A percentile compares a stretch with the other conserved stretches of the same genome.
Evolutionary conservation across 2,329 filamentous ascomycete genomes (phyloP).

Genomic region (Claviceps sp.): DNA sequence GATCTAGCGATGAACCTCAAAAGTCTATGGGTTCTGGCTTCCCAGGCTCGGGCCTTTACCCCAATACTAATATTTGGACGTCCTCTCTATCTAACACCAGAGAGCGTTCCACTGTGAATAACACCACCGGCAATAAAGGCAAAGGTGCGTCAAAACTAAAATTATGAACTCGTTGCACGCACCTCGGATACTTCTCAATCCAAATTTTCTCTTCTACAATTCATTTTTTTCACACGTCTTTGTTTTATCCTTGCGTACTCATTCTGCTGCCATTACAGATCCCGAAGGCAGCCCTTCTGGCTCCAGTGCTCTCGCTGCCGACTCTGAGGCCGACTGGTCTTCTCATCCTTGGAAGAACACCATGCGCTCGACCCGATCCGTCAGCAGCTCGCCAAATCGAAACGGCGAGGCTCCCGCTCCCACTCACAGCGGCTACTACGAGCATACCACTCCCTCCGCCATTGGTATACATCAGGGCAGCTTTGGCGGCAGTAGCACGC

Average conservation of each 20-base stretch:
- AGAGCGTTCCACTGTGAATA: slow-evolving; percentile 21
- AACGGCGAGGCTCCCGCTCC: slow-evolving; percentile 34
- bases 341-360: slow-evolving; percentile 47
- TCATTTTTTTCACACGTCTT: background rate
- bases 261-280: slow-evolving; percentile 9
- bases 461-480: slow-evolving; percentile 25
- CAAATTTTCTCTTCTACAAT: background rate
- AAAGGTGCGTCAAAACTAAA: slow-evolving; percentile 29
- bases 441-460: slow-evolving; percentile 29
- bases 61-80: slow-evolving; percentile 24
- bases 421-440: slow-evolving; percentile 31
- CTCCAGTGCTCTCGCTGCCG: slow-evolving; percentile 53
- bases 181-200: background rate
- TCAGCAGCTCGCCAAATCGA: slow-evolving; percentile 45
- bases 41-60: slow-evolving; percentile 21
- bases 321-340: slow-evolving; percentile 55
- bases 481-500: slow-evolving; percentile 12
- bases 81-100: slow-evolving; percentile 28
- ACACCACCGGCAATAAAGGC: slow-evolving; percentile 27
- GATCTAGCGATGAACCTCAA: slow-evolving; percentile 16
- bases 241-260: slow-evolving; percentile 7
- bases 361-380: slow-evolving; percentile 27
- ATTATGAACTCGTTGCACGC: background rate
- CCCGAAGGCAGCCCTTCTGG: slow-evolving; percentile 39
- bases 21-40: slow-evolving; percentile 28